phyloP scores from a whole-genome alignment of 768 basidiomycete genomes.

The Macrolepiota dolichaula region DNA sequence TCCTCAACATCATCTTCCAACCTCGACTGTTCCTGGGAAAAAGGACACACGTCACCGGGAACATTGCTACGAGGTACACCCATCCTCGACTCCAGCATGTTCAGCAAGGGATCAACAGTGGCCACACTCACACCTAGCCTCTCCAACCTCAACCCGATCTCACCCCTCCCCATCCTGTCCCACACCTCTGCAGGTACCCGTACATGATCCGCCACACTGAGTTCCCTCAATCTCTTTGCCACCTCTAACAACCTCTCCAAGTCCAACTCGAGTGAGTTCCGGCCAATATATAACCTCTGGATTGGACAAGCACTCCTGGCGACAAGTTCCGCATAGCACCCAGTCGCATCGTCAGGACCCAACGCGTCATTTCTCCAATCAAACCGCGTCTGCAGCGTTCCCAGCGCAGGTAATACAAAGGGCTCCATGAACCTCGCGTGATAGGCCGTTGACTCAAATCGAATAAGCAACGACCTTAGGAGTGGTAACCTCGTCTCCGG shows the following conservation, averaged over 20 bases:
- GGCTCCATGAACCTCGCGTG: constrained; percentile 11
- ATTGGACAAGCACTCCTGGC: constrained; percentile 8
- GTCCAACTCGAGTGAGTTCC: constrained; percentile 8
- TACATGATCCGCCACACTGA: constrained; percentile 7
- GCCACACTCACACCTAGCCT: constrained; percentile 3
- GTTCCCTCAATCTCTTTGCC: neutral
- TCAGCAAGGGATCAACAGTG: constrained; percentile 6
- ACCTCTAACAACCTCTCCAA: constrained; percentile 1
- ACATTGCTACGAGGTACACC: neutral
- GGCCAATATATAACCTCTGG: constrained; percentile 5
- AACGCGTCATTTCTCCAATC: constrained; percentile 7
- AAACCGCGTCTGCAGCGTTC: constrained; percentile 8
- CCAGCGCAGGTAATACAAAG: constrained; percentile 6
- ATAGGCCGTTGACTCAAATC: constrained; percentile 2
- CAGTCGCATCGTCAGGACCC: neutral
- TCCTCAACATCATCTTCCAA: neutral
- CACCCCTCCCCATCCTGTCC: constrained; percentile 2
- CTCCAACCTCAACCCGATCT: constrained; percentile 5
- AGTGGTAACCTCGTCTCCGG: neutral
- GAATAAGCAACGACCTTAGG: neutral
- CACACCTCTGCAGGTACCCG: neutral
- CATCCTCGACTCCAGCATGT: constrained; percentile 8
- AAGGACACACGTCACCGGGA: neutral
- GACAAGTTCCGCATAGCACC: constrained; percentile 8
- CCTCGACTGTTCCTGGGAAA: neutral